Conservation (phyloP, 2,329 filamentous ascomycete species). For the Epichloe hybrida region DNA sequence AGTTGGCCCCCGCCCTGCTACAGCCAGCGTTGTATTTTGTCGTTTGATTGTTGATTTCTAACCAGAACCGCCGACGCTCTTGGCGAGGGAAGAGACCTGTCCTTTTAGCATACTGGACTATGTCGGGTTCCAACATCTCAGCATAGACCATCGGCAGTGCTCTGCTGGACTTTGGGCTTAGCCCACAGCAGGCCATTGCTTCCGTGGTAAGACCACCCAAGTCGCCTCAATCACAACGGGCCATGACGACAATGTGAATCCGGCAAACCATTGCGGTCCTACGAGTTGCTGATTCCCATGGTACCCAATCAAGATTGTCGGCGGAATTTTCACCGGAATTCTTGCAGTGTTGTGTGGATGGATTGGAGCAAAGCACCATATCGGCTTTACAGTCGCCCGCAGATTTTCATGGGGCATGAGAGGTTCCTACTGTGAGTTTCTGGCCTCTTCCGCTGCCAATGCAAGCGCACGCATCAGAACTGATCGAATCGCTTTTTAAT, state of each 20-base stretch:
- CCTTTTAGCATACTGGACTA: conserved; percentile 11
- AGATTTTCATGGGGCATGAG: conserved; percentile 35
- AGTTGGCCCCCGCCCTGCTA: too few species aligned
- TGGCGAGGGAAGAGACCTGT: neutral
- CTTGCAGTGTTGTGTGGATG: conserved; percentile 11
- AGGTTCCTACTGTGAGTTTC: conserved; percentile 24
- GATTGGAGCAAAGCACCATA: conserved; percentile 13
- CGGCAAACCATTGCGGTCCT: too few species aligned
- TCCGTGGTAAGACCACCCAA: conserved; percentile 8
- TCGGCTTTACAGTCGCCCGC: conserved; percentile 15
- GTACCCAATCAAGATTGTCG: conserved; percentile 6
- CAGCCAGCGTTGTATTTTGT: too few species aligned
- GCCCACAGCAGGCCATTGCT: conserved; percentile 14
- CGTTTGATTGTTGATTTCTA: too few species aligned
- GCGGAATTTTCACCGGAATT: conserved; percentile 10
- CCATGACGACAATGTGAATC: neutral
- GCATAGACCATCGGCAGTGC: conserved; percentile 14
- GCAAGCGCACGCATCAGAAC: too few species aligned
- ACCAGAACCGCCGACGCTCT: too few species aligned
- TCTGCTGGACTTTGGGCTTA: conserved; percentile 14
- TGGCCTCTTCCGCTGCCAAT: neutral
- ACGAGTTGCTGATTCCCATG: neutral
- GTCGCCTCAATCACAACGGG: too few species aligned
- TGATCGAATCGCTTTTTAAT: neutral
- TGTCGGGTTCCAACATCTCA: conserved; percentile 13